Evolutionary conservation across 169 alveolate species (phyloP), one percentile per base, ranked within the genome.

Genomic region (Plasmodium coatneyi): DNA sequence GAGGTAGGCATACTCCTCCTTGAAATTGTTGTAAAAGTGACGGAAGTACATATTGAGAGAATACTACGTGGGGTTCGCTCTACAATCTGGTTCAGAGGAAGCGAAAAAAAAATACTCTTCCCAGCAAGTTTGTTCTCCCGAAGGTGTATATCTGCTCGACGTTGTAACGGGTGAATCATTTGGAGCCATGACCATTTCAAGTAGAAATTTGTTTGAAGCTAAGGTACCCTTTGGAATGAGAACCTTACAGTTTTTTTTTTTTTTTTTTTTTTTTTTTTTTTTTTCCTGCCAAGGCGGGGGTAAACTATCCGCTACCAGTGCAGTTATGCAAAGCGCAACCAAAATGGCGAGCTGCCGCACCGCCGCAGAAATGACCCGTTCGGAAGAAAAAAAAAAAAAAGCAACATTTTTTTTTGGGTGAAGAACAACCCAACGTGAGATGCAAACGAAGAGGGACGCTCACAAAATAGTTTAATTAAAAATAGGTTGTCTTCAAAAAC

Each of bases 1-100:
- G 52, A 86, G 86, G 93, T 86, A 86, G n/a, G 56, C 12, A 86
- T 19, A 86, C 32, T 70, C 93, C 30, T 86, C 86, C n/a, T 86
- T 86, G 80, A 86, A 86, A 74, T 86, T 74, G 25, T 86, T 80
- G 46, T 86, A 86, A 86, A 86, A 86, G 19, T 72, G 41, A 3
- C 70, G 34, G 22, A 86, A 86, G 60, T 86, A 74, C 93, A 86
- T 86, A 39, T 60, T 46, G 30, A 71, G 52, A 25, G 25, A 32
- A 22, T 5, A 28, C 4, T 32, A 76, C 16, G 28, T 76, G 22
- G 16, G 30, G 36, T 7, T 25, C 76, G 19, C 36, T 66, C 9
- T 66, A 66, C 36, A 66, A 41, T 19, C 41, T 7, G n/a, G 25
- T 60, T 10, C 3, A 16, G 32, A 60, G 32, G 32, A 60, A 19